Base-by-base conservation (phyloP, 176 grass and related monocot genomes). In the Eleusine coracana region DNA sequence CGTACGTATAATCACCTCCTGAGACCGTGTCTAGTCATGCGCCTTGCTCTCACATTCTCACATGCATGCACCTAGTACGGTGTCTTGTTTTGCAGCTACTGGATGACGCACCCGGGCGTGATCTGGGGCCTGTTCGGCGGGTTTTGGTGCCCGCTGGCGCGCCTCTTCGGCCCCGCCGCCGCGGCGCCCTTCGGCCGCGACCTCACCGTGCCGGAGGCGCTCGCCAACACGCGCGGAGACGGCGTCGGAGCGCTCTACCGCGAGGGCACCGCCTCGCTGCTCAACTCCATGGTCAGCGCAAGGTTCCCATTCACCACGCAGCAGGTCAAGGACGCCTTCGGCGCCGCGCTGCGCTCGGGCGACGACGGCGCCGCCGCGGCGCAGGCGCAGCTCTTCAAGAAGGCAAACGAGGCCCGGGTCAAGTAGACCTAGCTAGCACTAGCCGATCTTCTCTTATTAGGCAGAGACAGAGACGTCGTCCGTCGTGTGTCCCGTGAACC, bases 221-320 rank as follows among this genome's bases (percentile, higher is more conserved):
- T 97, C 76, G 85, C 92, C 17, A 97, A 94, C 88, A 84, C 68
- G 68, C 92, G 92, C 45, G 20, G 40, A 0, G 94, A 97, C 69
- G 92, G 89, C 66, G 60, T 94, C 38, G 94, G 94, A 7, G 88
- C 82, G 37, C 89, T 97, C 15, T 97, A 75, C 84, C 85, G 94
- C 75, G 89, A 97, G 86, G 94, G 94, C 82, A 89, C 91, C 58
- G 91, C 91, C 23, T 85, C 94, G 42, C 74, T 97, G 82, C 87
- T 97, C 82, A 97, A 97, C 87, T 97, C 94, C 38, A 87, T 97
- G 91, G 86, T 90, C 14, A 77, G 54, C 89, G 84, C 1, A 41
- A 70, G 74, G 64, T 97, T 94, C 75, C 66, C 88, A 45, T 83
- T 88, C 73, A 94, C 80, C 38, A 86, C 94, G 70, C 77, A 82